Evolutionary conservation across 225 moss, liverwort and hornwort genomes (phyloP), one percentile per base, ranked within the genome.

Genomic region (Neckera pumila): DNA sequence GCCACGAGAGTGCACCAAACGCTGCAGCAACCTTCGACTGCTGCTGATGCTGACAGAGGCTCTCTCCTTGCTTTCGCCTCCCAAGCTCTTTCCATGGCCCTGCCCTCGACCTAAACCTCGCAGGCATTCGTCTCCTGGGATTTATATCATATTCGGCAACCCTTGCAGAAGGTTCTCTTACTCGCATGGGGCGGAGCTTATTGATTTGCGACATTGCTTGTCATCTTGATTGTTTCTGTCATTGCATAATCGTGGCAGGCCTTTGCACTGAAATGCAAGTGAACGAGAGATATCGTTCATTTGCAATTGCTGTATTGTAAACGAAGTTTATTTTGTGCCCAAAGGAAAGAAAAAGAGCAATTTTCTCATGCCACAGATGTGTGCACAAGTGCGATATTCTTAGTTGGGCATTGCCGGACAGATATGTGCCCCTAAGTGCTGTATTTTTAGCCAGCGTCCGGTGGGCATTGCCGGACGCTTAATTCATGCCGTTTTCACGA

Each of bases 1-100:
- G 97, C 98, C 49, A 95, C 95, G 47, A 90, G 94, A 17, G 95
- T 98, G 87, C 96, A 94, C 75, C 94, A 97, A 91, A 95, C 97
- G 22, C 85, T 97, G 53, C 91, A 96, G 84, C 95, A 96, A 67
- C 89, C 96, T 65, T 85, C 93, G 31, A 91, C 94, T 31, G 98
- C 94, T 72, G 95, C 94, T 31, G 91, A 94, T 81, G 95, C 95
- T 36, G 93, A 96, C 82, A 87, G 75, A 75, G 97, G 93, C 26
- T 93, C 95, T 76, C 95, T 98, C 15, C 28, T 98, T 75, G 96
- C 92, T 18, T 90, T 91, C 76, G 97, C 98, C 47, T 84, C 90
- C 23, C 97, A 97, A 90, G 95, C 97, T 18, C 95, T 98, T 73
- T 91, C 93, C 67, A 76, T 93, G 79, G 95, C 94, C 64, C 61